Conservation (phyloP, 495 filamentous ascomycete genomes). For the Aspergillus indologenus region DNA sequence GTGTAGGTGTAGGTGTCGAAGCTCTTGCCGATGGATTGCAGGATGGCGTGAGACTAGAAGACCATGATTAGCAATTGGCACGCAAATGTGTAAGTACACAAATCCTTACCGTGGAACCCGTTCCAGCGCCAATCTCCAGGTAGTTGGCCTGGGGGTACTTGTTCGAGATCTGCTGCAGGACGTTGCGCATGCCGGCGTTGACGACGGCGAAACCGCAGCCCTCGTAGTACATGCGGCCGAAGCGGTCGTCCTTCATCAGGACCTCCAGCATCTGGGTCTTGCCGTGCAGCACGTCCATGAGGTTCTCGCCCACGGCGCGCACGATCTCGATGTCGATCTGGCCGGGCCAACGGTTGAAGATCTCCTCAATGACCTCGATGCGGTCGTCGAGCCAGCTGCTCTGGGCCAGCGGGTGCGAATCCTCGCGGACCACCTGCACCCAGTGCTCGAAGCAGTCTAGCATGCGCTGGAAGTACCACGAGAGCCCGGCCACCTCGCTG, state of each 20-base stretch:
- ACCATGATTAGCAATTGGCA: too few relatives aligned
- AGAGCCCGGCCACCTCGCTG: too few relatives aligned
- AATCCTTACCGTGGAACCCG: too few relatives aligned
- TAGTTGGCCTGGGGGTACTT: background rate
- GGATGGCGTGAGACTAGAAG: too few relatives aligned
- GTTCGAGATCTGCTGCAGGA: background rate
- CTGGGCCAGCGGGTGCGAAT: background rate
- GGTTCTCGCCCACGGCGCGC: constrained; percentile 32
- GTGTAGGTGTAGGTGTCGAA: too few relatives aligned
- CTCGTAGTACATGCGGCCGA: background rate
- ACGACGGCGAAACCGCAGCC: background rate
- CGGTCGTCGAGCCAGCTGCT: background rate
- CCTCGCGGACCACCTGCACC: too few relatives aligned
- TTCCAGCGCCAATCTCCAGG: background rate
- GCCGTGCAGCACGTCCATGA: constrained; percentile 36
- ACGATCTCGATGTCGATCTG: constrained; percentile 29
- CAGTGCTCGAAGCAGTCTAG: too few relatives aligned
- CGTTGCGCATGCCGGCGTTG: background rate
- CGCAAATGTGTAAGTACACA: too few relatives aligned
- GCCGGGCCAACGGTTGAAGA: too few relatives aligned
- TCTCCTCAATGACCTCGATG: background rate
- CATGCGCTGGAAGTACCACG: too few relatives aligned
- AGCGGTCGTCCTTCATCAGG: constrained; percentile 22
- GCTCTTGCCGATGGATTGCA: too few relatives aligned
- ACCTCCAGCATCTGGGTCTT: constrained; percentile 40